phyloP scores from a whole-genome alignment of 345 rosid genomes.

The Abelmoschus esculentus region DNA sequence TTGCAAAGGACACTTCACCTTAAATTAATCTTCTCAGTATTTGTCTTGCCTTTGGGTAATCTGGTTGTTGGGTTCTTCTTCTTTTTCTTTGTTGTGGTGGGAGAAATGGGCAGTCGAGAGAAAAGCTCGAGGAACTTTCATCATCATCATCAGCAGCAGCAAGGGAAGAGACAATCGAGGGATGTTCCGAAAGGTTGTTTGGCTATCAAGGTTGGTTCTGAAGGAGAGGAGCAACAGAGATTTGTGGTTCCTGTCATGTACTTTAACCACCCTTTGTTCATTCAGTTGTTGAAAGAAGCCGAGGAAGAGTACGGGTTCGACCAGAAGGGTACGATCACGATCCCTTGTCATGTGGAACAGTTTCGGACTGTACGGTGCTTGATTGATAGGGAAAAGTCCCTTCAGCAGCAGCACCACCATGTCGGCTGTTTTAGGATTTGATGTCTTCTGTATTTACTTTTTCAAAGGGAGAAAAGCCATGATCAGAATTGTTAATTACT shows the following conservation, averaged over 20 bases:
- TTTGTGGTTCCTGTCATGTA: not conserved
- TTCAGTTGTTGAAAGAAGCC: not conserved
- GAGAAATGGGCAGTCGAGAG: not conserved
- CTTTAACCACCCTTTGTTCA: not conserved
- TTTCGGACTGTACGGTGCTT: not conserved
- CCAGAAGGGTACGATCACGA: not conserved
- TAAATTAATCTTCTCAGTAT: constrained; percentile 10
- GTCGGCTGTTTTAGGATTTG: not conserved
- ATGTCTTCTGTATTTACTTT: not conserved
- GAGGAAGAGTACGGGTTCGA: not conserved
- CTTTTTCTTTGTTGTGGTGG: not conserved
- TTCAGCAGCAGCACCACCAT: not conserved
- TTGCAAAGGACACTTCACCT: constrained; percentile 34
- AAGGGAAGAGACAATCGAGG: not conserved
- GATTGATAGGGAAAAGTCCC: not conserved
- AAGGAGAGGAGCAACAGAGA: not conserved
- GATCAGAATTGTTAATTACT: not conserved
- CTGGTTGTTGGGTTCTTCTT: not conserved
- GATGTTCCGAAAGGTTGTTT: not conserved
- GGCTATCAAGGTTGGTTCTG: not conserved
- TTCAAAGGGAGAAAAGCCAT: constrained; percentile 26
- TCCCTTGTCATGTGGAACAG: not conserved
- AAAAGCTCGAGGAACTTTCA: not conserved
- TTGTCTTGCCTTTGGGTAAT: constrained; percentile 1
- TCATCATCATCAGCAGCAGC: not conserved